Conservation (phyloP, 371 early-diverging fungal genomes). For the Syncephalastrum contaminatum region DNA sequence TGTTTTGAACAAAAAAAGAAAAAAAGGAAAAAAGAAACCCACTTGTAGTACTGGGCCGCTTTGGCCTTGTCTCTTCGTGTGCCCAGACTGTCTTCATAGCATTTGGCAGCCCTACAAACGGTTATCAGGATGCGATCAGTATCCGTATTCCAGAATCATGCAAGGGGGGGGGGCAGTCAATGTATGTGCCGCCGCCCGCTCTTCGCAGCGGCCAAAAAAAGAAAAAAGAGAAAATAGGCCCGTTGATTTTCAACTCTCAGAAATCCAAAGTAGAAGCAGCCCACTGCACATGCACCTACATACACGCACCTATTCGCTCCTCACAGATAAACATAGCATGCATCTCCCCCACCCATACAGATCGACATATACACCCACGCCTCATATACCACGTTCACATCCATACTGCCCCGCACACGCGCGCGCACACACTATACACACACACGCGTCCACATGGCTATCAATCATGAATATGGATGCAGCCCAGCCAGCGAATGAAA, state of each 20-base stretch:
- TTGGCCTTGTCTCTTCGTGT: constrained; percentile 52
- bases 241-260: background rate
- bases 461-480: background rate
- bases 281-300: background rate
- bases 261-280: constrained; percentile 5
- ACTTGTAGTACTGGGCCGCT: constrained; percentile 66
- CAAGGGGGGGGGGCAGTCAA: constrained; percentile 1
- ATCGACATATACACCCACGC: too few species aligned
- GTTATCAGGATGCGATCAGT: background rate
- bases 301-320: too few species aligned
- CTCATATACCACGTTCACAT: too few species aligned
- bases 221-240: constrained; percentile 4
- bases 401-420: too few species aligned
- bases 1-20: constrained; percentile 5
- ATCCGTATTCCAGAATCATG: constrained; percentile 5
- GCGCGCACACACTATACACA: too few species aligned
- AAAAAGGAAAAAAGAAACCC: constrained; percentile 13
- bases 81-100: constrained; percentile 68
- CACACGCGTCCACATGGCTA: too few species aligned
- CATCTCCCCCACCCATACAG: too few species aligned
- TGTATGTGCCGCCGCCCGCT: background rate
- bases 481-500: background rate
- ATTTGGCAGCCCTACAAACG: constrained; percentile 51
- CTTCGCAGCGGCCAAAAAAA: background rate
- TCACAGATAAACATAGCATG: too few species aligned